phyloP scores from a whole-genome alignment of 2,329 filamentous ascomycete species.

The Tolypocladium pustulatum region DNA sequence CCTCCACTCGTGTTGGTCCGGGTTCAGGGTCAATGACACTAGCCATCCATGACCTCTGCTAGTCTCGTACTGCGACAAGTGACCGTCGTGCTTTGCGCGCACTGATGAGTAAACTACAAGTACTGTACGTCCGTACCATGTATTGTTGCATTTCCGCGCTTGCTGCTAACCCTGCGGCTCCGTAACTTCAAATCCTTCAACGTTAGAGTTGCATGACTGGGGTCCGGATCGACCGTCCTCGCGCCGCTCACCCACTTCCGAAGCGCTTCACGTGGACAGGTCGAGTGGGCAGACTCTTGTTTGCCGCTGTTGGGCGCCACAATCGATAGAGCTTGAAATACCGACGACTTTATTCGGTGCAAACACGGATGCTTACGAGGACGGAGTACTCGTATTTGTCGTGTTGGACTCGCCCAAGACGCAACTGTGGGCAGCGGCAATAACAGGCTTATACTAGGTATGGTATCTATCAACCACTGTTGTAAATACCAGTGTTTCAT shows the following conservation, averaged over 20 bases:
- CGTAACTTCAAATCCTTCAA: neutral
- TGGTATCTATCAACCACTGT: neutral
- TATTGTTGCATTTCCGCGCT: neutral
- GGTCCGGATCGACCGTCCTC: neutral
- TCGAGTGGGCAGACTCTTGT: neutral
- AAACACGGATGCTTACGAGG: neutral
- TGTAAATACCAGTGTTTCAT: too few species aligned
- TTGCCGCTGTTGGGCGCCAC: neutral
- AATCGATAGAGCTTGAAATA: neutral
- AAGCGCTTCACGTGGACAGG: neutral
- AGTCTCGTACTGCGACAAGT: neutral
- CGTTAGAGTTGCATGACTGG: neutral
- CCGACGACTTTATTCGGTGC: neutral
- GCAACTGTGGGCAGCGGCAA: neutral
- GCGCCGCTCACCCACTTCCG: neutral
- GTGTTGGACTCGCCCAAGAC: neutral
- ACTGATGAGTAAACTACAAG: neutral
- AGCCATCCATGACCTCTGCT: neutral
- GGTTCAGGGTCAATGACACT: neutral
- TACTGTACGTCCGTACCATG: too few species aligned
- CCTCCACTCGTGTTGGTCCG: neutral
- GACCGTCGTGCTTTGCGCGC: neutral
- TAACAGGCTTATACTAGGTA: too few species aligned
- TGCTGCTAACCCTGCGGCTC: neutral
- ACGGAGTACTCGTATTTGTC: neutral